Base-by-base conservation (phyloP, 2,329 filamentous ascomycete species). In the Pseudogymnoascus sp. region DNA sequence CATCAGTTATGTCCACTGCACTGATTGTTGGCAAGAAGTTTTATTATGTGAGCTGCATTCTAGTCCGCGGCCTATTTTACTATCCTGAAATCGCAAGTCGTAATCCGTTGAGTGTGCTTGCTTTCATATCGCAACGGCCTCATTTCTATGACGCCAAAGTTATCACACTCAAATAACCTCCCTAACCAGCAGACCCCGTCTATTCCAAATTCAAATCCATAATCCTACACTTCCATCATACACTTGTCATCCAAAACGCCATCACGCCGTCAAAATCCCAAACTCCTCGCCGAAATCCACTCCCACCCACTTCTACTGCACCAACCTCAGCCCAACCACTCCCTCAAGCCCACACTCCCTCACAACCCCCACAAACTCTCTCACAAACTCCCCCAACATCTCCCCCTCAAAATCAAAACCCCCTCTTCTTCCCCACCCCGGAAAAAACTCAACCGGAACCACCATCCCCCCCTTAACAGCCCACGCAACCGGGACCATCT, bases 251-350 rank as follows among this genome's bases (percentile, higher is more conserved):
- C 44, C 13, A 15, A 10, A 21, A 19, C 4, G 2, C 10, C n/a
- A 28, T 17, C 8, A 11, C 7, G 15, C 28, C 28, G n/a, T 31
- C 31, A 5, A 57, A 57, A 57, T 57, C 8, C n/a, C 28, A 57
- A 57, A 57, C 50, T 57, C 28, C n/a, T 23, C 47, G 4, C 17
- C 13, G 28, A 3, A 33, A 33, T 8, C 2, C 31, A 1, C 44
- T 13, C 21, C 15, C 26, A 0, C 47, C 26, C 6, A 13, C 47
- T 57, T 19, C 47, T 57, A 57, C 10, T 21, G 50, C 28, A 57
- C n/a, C 50, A 57, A 57, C 50, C 28, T 57, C 28, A 57, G 17
- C 50, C 50, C 50, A 57, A 57, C 50, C 28, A 57, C 50, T 10
- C 28, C 50, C 50, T 57, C 50, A 57, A 57, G 50, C 11, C 50